Evolutionary conservation across 2,329 filamentous ascomycete species (phyloP).

Genomic region (Claviceps digitariae): DNA sequence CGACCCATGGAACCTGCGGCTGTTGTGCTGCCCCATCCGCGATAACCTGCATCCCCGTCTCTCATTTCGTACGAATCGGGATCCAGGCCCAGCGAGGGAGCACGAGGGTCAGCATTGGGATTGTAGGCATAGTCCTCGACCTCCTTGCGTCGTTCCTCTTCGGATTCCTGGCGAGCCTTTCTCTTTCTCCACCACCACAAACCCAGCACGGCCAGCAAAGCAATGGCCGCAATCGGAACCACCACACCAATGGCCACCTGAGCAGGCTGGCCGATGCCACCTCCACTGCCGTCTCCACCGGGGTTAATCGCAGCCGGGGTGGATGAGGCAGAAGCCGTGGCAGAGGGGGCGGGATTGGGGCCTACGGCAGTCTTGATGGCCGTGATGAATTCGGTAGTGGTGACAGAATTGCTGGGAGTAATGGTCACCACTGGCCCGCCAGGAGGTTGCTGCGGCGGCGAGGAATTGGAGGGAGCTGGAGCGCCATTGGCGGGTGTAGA

Average conservation of each 20-base stretch:
- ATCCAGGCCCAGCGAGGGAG: constrained; percentile 36
- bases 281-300: constrained; percentile 17
- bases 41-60: constrained; percentile 65
- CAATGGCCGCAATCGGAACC: constrained; percentile 80
- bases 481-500: constrained; percentile 2
- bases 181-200: constrained; percentile 82
- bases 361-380: constrained; percentile 12
- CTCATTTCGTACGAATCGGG: constrained; percentile 57
- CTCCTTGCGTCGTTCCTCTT: constrained; percentile 85
- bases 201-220: constrained; percentile 60
- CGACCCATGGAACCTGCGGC: constrained; percentile 54
- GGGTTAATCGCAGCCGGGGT: constrained; percentile 17
- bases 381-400: constrained; percentile 14
- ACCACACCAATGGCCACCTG: constrained; percentile 89
- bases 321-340: constrained; percentile 9
- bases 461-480: constrained; percentile 3
- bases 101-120: constrained; percentile 84
- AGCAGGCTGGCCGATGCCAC: constrained; percentile 45
- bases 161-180: constrained; percentile 70
- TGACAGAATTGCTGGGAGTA: constrained; percentile 9
- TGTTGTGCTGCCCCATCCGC: constrained; percentile 83
- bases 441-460: constrained; percentile 6
- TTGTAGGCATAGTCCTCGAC: constrained; percentile 97
- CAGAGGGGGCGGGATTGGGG: not conserved
- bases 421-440: constrained; percentile 14